These are phyloP conservation scores for Pseudisothecium myosuroides DNA, from an alignment of 225 moss, liverwort and hornwort genomes.

Conservation along the genomic window DNA sequence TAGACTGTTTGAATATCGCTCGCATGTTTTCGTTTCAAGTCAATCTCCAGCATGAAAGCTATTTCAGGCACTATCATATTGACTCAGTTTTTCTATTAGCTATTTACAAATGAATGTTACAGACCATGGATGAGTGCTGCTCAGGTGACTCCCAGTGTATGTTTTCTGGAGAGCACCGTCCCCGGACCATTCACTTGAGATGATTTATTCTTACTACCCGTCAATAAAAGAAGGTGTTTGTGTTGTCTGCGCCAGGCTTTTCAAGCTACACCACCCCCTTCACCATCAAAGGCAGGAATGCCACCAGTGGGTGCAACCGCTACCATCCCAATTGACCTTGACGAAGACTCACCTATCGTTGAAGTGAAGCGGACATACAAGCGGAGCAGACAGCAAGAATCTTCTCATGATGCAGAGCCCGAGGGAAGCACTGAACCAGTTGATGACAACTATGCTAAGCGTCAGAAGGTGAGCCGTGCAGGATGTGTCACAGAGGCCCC, in stretches of 20 bases:
- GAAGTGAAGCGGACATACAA: slow-evolving; percentile 12
- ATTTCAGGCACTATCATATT: neutral
- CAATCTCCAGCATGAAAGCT: neutral
- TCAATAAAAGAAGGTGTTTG: neutral
- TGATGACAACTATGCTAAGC: slow-evolving; percentile 12
- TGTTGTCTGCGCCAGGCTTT: slow-evolving; percentile 15
- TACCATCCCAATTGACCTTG: slow-evolving; percentile 21
- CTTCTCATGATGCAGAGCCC: neutral
- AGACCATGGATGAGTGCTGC: neutral
- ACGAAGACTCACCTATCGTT: neutral
- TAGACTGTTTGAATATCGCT: neutral
- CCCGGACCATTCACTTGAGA: neutral
- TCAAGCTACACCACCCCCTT: slow-evolving; percentile 3
- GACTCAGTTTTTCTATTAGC: neutral
- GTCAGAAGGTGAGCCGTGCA: slow-evolving; percentile 12
- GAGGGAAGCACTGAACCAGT: neutral
- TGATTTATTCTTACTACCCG: neutral
- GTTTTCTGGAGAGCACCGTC: neutral
- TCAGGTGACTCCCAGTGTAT: neutral
- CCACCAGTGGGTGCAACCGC: neutral
- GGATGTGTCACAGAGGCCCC: neutral
- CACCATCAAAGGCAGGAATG: neutral
- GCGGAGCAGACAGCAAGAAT: slow-evolving; percentile 10
- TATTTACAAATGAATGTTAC: neutral
- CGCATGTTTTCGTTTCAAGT: neutral